These are phyloP conservation scores for Sclerotinia trifoliorum DNA, from an alignment of 2,329 filamentous ascomycete genomes.

Conservation along the genomic window DNA sequence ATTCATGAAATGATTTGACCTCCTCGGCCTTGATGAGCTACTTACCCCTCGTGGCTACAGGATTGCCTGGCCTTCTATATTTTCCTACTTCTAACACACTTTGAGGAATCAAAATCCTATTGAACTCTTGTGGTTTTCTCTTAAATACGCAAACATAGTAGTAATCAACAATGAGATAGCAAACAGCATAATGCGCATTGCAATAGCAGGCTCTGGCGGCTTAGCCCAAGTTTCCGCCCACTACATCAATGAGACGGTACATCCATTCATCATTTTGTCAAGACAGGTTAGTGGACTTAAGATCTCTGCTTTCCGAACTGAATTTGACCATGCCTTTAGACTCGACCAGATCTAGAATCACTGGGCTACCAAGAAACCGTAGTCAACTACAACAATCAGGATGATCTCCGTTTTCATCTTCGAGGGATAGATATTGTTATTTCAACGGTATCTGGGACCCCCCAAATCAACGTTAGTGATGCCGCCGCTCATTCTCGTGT, in stretches of 20 bases:
- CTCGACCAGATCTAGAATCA: constrained; percentile 41
- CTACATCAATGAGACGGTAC: constrained; percentile 61
- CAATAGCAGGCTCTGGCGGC: constrained; percentile 60
- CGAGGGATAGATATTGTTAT: constrained; percentile 72
- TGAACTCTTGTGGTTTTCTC: not conserved
- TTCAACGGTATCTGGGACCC: constrained; percentile 65
- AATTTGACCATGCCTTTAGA: constrained; percentile 30
- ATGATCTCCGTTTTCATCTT: constrained; percentile 62
- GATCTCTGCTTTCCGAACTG: not conserved
- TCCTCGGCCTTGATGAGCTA: constrained; percentile 8
- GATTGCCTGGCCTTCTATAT: not conserved
- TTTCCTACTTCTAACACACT: not conserved
- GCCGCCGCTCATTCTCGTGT: constrained; percentile 65
- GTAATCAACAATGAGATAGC: not conserved
- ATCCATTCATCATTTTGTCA: constrained; percentile 70
- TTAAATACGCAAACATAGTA: not conserved
- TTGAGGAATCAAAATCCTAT: not conserved
- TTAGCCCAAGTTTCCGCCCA: constrained; percentile 57
- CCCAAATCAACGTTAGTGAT: constrained; percentile 70
- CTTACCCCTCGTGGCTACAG: not conserved
- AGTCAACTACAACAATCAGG: constrained; percentile 63
- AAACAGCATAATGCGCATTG: constrained; percentile 53
- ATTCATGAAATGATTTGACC: constrained; percentile 31
- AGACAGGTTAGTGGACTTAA: constrained; percentile 51
- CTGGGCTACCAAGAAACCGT: constrained; percentile 61